Evolutionary conservation across 192 early-diverging fungal species (phyloP).

Genomic region (Rhizophagus sp.): DNA sequence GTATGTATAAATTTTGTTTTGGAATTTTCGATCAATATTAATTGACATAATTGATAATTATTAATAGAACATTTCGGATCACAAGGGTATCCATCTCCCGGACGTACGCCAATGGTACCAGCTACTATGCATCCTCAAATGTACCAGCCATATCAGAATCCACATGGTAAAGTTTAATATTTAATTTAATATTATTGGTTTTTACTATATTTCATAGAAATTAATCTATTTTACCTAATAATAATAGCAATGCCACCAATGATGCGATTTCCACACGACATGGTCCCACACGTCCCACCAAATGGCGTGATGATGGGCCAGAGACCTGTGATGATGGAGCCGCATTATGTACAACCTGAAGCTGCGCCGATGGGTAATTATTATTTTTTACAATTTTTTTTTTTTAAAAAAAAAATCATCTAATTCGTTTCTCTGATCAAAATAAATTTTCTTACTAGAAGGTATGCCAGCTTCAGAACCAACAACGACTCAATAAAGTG

Average conservation of each 20-base stretch:
- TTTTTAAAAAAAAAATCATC: background rate
- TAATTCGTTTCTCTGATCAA: background rate
- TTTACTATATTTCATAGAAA: background rate
- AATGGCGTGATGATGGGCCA: slow-evolving; percentile 52
- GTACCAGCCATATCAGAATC: slow-evolving; percentile 50
- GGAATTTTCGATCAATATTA: background rate
- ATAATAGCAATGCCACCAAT: slow-evolving; percentile 48
- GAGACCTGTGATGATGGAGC: slow-evolving; percentile 47
- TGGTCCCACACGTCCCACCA: slow-evolving; percentile 45
- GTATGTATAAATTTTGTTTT: slow-evolving; percentile 33
- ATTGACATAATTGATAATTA: background rate
- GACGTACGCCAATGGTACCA: slow-evolving; percentile 52
- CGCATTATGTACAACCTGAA: slow-evolving; percentile 38
- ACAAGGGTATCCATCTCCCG: slow-evolving; percentile 54
- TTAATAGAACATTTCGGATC: slow-evolving; percentile 47
- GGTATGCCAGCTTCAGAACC: slow-evolving; percentile 12
- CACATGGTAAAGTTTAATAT: slow-evolving; percentile 40
- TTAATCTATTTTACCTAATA: background rate
- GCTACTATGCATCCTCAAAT: slow-evolving; percentile 53
- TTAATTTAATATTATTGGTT: background rate
- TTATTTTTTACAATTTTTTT: background rate
- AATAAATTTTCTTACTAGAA: slow-evolving; percentile 6
- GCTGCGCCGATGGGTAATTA: slow-evolving; percentile 30
- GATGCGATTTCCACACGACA: slow-evolving; percentile 59
- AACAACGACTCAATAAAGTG: background rate